These are phyloP conservation scores for Cardamine chenopodiifolia DNA, from an alignment of 345 rosid species.

Conservation along the genomic window DNA sequence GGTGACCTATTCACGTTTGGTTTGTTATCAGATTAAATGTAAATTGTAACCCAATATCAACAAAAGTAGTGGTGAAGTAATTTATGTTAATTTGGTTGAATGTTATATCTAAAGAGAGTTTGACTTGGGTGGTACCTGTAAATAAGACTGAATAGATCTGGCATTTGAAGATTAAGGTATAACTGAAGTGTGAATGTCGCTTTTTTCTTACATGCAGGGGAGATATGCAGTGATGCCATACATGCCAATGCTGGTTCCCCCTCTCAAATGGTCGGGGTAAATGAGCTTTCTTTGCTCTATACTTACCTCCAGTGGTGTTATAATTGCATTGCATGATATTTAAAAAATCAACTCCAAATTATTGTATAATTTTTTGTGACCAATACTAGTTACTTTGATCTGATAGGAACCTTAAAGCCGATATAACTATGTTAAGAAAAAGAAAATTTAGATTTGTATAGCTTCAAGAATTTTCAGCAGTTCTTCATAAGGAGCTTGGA, in stretches of 20 bases:
- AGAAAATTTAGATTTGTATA: background rate
- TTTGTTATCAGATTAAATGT: constrained; percentile 23
- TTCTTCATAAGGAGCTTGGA: constrained; percentile 20
- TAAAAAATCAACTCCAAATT: constrained; percentile 1
- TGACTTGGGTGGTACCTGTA: constrained; percentile 8
- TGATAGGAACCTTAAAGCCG: constrained; percentile 12
- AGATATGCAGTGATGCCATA: constrained; percentile 96
- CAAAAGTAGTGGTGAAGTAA: background rate
- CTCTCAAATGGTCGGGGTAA: constrained; percentile 94
- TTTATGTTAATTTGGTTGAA: constrained; percentile 24
- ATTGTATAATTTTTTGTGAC: constrained; percentile 8
- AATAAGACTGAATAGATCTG: constrained; percentile 2
- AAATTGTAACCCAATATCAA: background rate
- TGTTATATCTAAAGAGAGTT: constrained; percentile 15
- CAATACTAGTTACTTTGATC: constrained; percentile 21
- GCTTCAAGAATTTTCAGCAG: constrained; percentile 18
- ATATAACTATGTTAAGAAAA: constrained; percentile 1
- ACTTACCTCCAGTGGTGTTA: constrained; percentile 16
- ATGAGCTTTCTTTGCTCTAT: constrained; percentile 29
- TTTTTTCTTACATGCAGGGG: constrained; percentile 57
- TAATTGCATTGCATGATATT: constrained; percentile 22
- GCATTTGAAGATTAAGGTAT: constrained; percentile 13
- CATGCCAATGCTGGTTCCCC: constrained; percentile 99
- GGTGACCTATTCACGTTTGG: constrained; percentile 43
- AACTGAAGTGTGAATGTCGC: constrained; percentile 18